Evolutionary conservation across 2,329 filamentous ascomycete genomes (phyloP).

Genomic region (Aureobasidium uvarum): DNA sequence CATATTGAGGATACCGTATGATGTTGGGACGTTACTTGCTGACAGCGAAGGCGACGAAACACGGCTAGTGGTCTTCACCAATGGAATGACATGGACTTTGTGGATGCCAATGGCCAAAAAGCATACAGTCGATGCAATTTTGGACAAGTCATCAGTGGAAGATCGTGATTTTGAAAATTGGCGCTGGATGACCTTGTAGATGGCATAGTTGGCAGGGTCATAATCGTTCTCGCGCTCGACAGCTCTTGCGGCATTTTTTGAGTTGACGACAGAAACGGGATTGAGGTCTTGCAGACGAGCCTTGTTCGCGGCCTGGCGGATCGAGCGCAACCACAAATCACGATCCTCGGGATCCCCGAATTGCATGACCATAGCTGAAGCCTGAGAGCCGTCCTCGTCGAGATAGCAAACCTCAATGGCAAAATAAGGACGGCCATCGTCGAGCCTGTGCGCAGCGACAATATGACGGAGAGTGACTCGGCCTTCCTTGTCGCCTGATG

Average conservation of each 20-base stretch:
- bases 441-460: constrained; percentile 64
- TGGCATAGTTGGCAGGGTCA: constrained; percentile 63
- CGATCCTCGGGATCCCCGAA: constrained; percentile 63
- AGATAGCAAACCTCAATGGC: constrained; percentile 66
- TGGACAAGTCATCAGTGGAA: constrained; percentile 65
- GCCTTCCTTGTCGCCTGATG: constrained; percentile 54
- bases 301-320: constrained; percentile 60
- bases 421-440: constrained; percentile 65
- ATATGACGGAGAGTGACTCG: constrained; percentile 64
- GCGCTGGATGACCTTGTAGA: constrained; percentile 67
- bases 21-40: constrained; percentile 34
- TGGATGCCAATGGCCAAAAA: constrained; percentile 68
- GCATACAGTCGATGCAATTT: constrained; percentile 62
- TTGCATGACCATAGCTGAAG: constrained; percentile 63
- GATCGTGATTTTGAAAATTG: constrained; percentile 57
- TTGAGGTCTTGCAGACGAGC: constrained; percentile 53
- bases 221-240: constrained; percentile 68
- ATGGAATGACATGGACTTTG: constrained; percentile 66
- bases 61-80: constrained; percentile 56
- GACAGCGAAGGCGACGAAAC: constrained; percentile 54
- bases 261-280: constrained; percentile 57
- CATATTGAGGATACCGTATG: constrained; percentile 63
- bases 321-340: constrained; percentile 62
- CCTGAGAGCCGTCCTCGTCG: constrained; percentile 62
- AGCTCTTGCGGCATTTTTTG: constrained; percentile 61